Base-by-base conservation (phyloP, 2,329 filamentous ascomycete genomes). In the Aspergillus sp. region DNA sequence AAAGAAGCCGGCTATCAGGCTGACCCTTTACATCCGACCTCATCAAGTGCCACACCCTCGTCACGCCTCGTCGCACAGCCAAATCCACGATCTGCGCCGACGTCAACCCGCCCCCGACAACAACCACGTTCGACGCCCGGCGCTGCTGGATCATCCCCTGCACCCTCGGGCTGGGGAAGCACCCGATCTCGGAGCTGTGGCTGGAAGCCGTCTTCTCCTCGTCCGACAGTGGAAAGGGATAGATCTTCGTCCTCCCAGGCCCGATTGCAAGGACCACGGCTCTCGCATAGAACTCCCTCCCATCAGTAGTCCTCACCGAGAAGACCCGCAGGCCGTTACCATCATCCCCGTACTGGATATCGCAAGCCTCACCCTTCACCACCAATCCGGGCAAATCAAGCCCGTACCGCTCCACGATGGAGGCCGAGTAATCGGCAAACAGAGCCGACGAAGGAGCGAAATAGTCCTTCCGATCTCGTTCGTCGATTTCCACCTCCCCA, bases 101-200 rank as follows among this genome's bases (percentile, higher is more conserved):
- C 0, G 83, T 86, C 3, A 89, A 60, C 0, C 84, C 84, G 1
- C 83, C 84, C 2, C 82, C 82, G 4, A 89, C 68, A 6, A 89
- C 69, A 5, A 86, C 65, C 5, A 88, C 55, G 39, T 78, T 77
- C 0, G 79, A 83, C n/a, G 55, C 40, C 35, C 57, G 48, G 4
- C 59, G 58, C 1, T 58, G 53, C 4, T 63, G 58, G 7, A 85
- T 73, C 35, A 75, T 76, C 0, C 55, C 45, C 12, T 58, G 55
- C 1, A 85, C 57, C 2, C 68, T 49, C 0, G 62, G 53, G 30
- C 73, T 69, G 0, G 80, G 75, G 29, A 82, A 74, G 1, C 63
- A 52, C 15, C 68, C 64, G 29, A 82, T 74, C 22, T 78, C 68
- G 64, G 81, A 74, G 29, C 73, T 77, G 57, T 86, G 82, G 35